Conservation (phyloP, 2,329 filamentous ascomycete species). For the Penicillium verrucosum region DNA sequence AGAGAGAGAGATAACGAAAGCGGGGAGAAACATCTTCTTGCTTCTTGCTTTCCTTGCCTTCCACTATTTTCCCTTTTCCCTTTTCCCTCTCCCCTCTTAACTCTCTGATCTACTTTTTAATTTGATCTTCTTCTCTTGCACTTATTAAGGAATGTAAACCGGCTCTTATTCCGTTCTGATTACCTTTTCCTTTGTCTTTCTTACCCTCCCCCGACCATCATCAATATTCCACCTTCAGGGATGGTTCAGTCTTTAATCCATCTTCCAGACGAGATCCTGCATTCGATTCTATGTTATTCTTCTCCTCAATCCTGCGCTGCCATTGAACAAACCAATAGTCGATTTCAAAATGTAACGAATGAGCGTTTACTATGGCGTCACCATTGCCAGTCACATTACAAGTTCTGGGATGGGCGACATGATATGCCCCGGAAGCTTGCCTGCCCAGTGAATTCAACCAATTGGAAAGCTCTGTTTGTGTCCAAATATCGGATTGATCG, state of each 20-base stretch:
- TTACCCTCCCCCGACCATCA: background rate
- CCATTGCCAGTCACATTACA: slow-evolving; percentile 67
- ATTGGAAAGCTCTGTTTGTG: slow-evolving; percentile 72
- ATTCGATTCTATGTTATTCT: slow-evolving; percentile 68
- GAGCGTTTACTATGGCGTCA: slow-evolving; percentile 76
- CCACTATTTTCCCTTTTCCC: no score
- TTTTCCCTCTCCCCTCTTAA: background rate
- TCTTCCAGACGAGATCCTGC: slow-evolving; percentile 81
- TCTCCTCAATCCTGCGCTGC: slow-evolving; percentile 50
- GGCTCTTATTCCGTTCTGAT: background rate
- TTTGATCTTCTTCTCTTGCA: background rate
- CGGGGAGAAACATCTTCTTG: background rate
- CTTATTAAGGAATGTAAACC: background rate
- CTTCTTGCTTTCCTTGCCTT: no score
- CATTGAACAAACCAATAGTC: slow-evolving; percentile 60
- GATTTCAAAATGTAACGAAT: slow-evolving; percentile 63
- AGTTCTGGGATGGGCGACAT: slow-evolving; percentile 70
- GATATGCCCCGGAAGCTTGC: slow-evolving; percentile 56
- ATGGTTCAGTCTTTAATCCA: slow-evolving; percentile 34
- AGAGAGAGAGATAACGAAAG: background rate
- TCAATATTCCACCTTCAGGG: slow-evolving; percentile 17
- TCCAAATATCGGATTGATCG: slow-evolving; percentile 54
- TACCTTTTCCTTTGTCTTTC: background rate
- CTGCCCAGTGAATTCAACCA: slow-evolving; percentile 53
- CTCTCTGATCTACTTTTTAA: background rate